These are phyloP conservation scores for Camelina hispida DNA, from an alignment of 345 rosid species.

Conservation along the genomic window DNA sequence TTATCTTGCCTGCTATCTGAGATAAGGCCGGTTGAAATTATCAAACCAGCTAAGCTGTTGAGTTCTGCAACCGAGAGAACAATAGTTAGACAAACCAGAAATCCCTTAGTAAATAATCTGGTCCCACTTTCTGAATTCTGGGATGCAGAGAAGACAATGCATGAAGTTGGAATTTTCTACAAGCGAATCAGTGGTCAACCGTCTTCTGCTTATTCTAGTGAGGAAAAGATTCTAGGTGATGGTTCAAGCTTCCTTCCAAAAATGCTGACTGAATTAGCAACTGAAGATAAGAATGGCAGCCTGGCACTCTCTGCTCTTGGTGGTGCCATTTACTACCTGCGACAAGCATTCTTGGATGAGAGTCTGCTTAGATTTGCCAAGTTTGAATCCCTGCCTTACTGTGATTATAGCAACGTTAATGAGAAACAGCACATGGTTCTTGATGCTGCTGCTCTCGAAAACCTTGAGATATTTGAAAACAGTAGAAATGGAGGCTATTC, in stretches of 20 bases:
- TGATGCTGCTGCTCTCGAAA: constrained; percentile 96
- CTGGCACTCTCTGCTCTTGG: constrained; percentile 96
- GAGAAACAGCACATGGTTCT: constrained; percentile 86
- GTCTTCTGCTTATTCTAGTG: constrained; percentile 45
- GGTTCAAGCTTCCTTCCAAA: constrained; percentile 56
- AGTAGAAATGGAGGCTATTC: constrained; percentile 79
- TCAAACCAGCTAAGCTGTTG: constrained; percentile 74
- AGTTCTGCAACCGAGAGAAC: constrained; percentile 81
- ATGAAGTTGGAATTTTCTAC: constrained; percentile 62
- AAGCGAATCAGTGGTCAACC: constrained; percentile 51
- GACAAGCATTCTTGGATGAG: constrained; percentile 88
- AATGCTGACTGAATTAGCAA: constrained; percentile 58
- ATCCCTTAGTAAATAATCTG: constrained; percentile 83
- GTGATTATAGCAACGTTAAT: constrained; percentile 57
- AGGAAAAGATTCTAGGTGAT: constrained; percentile 42
- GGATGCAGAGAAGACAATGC: constrained; percentile 81
- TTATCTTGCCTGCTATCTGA: constrained; percentile 81
- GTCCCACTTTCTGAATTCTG: constrained; percentile 79
- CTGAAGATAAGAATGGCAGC: constrained; percentile 58
- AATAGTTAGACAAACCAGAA: constrained; percentile 81
- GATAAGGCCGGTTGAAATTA: constrained; percentile 91
- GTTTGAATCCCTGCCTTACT: constrained; percentile 78
- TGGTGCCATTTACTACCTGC: constrained; percentile 87
- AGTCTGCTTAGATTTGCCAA: constrained; percentile 89
- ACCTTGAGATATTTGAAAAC: constrained; percentile 98